Percentiles rank a stretch among this genome's conserved stretches.
phyloP scores from a whole-genome alignment of 2,329 filamentous ascomycete genomes.

The Huntiella omanensis region DNA sequence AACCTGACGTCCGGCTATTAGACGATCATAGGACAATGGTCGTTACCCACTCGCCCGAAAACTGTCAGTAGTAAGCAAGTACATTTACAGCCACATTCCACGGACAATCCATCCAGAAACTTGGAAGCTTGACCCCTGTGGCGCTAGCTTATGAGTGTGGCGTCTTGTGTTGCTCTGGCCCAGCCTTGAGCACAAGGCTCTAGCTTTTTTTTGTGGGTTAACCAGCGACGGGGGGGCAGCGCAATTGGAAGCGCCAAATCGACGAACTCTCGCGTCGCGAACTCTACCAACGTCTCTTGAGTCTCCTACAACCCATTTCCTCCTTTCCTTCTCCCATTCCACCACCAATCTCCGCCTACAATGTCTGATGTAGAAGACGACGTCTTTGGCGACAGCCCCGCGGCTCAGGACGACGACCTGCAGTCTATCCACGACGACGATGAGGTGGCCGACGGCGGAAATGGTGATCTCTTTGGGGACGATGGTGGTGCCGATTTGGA shows the following conservation, averaged over 20 bases:
- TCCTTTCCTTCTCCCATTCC: not conserved
- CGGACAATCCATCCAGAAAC: not conserved
- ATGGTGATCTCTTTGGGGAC: slow-evolving; percentile 13
- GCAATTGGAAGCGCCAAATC: too few species aligned
- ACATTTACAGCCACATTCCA: too few species aligned
- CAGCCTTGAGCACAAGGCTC: slow-evolving; percentile 11
- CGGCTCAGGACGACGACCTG: slow-evolving; percentile 33
- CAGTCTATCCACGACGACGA: slow-evolving; percentile 31
- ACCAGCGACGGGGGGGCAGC: not conserved
- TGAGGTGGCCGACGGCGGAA: slow-evolving; percentile 13
- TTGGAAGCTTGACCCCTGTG: slow-evolving; percentile 1
- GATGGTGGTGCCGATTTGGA: slow-evolving; percentile 11
- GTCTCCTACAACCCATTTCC: not conserved
- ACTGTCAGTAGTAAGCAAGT: too few species aligned
- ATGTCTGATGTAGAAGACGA: slow-evolving; percentile 33
- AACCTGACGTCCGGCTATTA: too few species aligned
- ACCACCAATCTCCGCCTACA: not conserved
- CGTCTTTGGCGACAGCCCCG: slow-evolving; percentile 44
- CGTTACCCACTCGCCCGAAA: too few species aligned
- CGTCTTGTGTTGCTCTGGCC: not conserved
- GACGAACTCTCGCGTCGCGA: not conserved
- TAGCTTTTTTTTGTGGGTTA: slow-evolving; percentile 1
- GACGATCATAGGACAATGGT: too few species aligned
- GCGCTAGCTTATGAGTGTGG: not conserved
- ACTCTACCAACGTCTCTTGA: not conserved